phyloP scores from a whole-genome alignment of 1,139 yeast genomes.

The Geotrichum restrictum region DNA sequence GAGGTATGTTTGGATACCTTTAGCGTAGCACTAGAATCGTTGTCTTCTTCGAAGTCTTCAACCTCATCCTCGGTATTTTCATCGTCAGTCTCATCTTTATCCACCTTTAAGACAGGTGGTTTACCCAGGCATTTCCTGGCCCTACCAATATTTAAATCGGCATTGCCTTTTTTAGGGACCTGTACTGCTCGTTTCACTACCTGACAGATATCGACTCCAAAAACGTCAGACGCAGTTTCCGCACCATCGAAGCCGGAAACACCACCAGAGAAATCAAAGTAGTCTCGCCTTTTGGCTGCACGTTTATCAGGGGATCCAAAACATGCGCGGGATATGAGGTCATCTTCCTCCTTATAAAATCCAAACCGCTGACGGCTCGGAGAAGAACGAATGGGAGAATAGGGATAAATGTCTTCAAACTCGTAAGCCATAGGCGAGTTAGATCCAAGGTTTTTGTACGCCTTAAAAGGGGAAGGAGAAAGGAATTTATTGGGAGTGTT shows the following conservation, averaged over 20 bases:
- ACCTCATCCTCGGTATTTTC: constrained; percentile 17
- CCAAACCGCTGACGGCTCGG: constrained; percentile 15
- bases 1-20: neutral
- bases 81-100: constrained; percentile 20
- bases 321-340: constrained; percentile 45
- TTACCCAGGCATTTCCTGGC: neutral
- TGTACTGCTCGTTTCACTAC: constrained; percentile 55
- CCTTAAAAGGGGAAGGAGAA: constrained; percentile 18
- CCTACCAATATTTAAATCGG: neutral
- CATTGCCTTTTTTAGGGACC: constrained; percentile 14
- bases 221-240: constrained; percentile 42
- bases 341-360: constrained; percentile 48
- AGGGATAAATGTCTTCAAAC: constrained; percentile 19
- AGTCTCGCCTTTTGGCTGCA: constrained; percentile 33
- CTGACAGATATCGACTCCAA: constrained; percentile 56
- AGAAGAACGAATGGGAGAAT: constrained; percentile 15
- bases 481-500: constrained; percentile 6
- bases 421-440: constrained; percentile 15
- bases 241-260: constrained; percentile 26
- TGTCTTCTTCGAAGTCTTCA: constrained; percentile 1
- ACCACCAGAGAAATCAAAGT: constrained; percentile 32
- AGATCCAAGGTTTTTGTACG: constrained; percentile 2
- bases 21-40: neutral
- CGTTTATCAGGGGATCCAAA: constrained; percentile 43
- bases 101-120: constrained; percentile 12